These are phyloP conservation scores for Leccinum angustisporum DNA, from an alignment of 1,284 basidiomycete species.

Conservation along the genomic window DNA sequence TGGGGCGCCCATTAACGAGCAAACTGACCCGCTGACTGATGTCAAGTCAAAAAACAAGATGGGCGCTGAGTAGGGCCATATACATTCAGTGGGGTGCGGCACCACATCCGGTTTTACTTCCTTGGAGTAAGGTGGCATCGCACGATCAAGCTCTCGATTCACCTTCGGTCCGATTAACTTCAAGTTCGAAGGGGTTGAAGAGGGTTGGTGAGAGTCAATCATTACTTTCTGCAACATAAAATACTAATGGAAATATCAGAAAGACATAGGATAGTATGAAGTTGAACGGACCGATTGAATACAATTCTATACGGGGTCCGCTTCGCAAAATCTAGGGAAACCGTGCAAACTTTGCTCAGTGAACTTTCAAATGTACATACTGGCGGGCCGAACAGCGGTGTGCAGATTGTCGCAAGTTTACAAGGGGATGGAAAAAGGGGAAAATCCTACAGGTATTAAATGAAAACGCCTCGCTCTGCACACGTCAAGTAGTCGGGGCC, in stretches of 20 bases:
- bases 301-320: background rate
- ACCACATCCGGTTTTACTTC: background rate
- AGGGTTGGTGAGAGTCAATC: background rate
- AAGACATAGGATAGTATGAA: background rate
- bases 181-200: background rate
- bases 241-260: background rate
- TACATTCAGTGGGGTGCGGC: background rate
- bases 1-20: background rate
- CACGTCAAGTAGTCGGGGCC: background rate
- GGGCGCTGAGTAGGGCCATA: background rate
- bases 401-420: slow-evolving; percentile 9
- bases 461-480: background rate
- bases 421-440: slow-evolving; percentile 8
- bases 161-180: background rate
- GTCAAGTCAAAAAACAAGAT: background rate
- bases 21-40: background rate
- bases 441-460: slow-evolving; percentile 3
- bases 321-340: background rate
- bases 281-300: background rate
- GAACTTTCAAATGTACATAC: background rate
- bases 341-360: background rate
- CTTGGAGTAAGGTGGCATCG: background rate
- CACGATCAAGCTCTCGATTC: slow-evolving; percentile 2
- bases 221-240: background rate
- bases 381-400: background rate